A percentile compares a stretch with the other conserved stretches of the same genome.
Conservation (phyloP, 805 yeast genomes). For the Nakazawaea siamensis region DNA sequence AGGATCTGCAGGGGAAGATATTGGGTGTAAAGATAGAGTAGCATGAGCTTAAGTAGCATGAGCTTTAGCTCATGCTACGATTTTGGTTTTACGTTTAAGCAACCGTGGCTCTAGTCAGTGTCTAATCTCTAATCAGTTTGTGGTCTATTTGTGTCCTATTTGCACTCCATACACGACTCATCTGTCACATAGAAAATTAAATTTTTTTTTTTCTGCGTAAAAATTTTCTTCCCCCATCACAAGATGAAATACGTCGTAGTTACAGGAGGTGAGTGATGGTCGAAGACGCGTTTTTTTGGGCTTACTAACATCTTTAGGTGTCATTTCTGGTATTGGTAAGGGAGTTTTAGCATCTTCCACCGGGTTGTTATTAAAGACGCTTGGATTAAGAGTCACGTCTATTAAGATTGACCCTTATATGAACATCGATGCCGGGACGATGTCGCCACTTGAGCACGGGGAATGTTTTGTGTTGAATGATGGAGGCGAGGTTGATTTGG, state of each 20-base stretch:
- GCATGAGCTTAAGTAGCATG: too few relatives aligned
- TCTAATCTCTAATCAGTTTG: too few relatives aligned
- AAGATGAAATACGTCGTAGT: constrained; percentile 97
- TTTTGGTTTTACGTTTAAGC: too few relatives aligned
- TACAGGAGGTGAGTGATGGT: constrained; percentile 55
- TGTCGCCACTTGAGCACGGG: constrained; percentile 99
- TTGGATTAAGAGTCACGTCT: constrained; percentile 92
- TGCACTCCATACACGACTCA: too few relatives aligned
- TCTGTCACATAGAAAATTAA: too few relatives aligned
- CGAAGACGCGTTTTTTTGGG: neutral
- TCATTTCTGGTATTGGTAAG: constrained; percentile 97
- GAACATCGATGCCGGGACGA: constrained; percentile 99
- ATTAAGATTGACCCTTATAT: constrained; percentile 98
- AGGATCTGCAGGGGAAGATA: constrained; percentile 45
- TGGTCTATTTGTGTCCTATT: too few relatives aligned
- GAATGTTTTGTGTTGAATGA: constrained; percentile 97
- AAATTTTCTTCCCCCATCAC: too few relatives aligned
- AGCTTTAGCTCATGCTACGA: too few relatives aligned
- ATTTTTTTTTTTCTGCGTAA: too few relatives aligned
- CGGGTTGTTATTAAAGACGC: constrained; percentile 86
- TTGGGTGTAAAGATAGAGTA: constrained; percentile 65
- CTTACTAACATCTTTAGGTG: constrained; percentile 34
- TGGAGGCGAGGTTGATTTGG: constrained; percentile 98
- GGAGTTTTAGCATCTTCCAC: constrained; percentile 98
- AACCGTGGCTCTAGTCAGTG: too few relatives aligned